Evolutionary conservation across 2,329 filamentous ascomycete genomes (phyloP).

Genomic region (Atkinsonella hypoxylon): DNA sequence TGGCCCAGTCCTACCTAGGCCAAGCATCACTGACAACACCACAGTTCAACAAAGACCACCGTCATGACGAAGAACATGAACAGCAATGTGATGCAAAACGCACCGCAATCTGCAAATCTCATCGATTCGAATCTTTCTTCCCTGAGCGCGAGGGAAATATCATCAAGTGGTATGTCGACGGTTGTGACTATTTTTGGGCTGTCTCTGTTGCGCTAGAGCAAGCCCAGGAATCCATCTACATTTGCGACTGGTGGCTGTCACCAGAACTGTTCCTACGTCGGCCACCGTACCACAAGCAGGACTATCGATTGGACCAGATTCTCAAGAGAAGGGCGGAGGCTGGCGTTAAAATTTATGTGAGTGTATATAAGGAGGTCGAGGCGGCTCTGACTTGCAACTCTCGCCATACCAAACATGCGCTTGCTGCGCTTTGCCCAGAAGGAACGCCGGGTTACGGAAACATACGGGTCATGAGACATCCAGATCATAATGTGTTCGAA

Average conservation of each 20-base stretch:
- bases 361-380: conserved; percentile 82
- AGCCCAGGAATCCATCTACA: conserved; percentile 89
- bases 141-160: conserved; percentile 76
- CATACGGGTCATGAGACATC: conserved; percentile 80
- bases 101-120: conserved; percentile 53
- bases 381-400: conserved; percentile 85
- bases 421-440: conserved; percentile 68
- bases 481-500: conserved; percentile 89
- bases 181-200: conserved; percentile 88
- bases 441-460: conserved; percentile 76
- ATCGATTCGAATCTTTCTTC: conserved; percentile 85
- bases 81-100: conserved; percentile 73
- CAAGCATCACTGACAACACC: not conserved
- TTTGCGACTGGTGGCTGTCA: conserved; percentile 93
- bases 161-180: conserved; percentile 96
- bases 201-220: conserved; percentile 83
- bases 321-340: conserved; percentile 82
- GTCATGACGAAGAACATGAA: conserved; percentile 90
- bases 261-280: conserved; percentile 78
- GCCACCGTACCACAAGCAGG: conserved; percentile 68
- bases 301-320: conserved; percentile 77
- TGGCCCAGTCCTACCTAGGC: not conserved
- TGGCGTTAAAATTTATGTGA: conserved; percentile 87
- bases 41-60: conserved; percentile 73
- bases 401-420: conserved; percentile 77